Evolutionary conservation across 495 filamentous ascomycete species (phyloP).

Genomic region (Daldinia loculata): DNA sequence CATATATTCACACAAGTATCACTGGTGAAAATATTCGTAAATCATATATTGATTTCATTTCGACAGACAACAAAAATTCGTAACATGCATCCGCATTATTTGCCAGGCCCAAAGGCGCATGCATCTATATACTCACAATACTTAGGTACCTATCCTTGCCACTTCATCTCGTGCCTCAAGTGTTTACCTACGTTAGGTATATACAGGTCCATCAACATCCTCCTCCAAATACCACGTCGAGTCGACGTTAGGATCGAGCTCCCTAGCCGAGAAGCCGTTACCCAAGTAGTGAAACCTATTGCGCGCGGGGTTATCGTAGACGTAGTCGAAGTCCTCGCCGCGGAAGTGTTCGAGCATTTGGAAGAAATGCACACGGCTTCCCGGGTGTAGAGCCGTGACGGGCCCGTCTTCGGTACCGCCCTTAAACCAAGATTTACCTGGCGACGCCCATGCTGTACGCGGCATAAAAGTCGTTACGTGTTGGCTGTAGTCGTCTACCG

Average conservation of each 20-base stretch:
- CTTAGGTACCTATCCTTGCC: not conserved
- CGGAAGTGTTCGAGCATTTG: slow-evolving; percentile 58
- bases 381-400: slow-evolving; percentile 59
- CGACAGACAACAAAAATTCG: not conserved
- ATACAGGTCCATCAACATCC: slow-evolving; percentile 13
- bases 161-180: not conserved
- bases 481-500: slow-evolving; percentile 56
- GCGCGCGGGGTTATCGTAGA: slow-evolving; percentile 45
- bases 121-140: not conserved
- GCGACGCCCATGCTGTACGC: slow-evolving; percentile 55
- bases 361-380: slow-evolving; percentile 62
- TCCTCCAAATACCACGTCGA: slow-evolving; percentile 57
- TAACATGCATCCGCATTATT: not conserved
- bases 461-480: slow-evolving; percentile 59
- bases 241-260: slow-evolving; percentile 49
- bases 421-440: slow-evolving; percentile 62
- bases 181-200: not conserved
- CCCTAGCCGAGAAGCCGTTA: slow-evolving; percentile 58
- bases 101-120: not conserved
- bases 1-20: not conserved
- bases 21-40: not conserved
- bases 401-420: slow-evolving; percentile 53
- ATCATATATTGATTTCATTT: not conserved
- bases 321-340: slow-evolving; percentile 61
- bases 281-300: slow-evolving; percentile 59